Evolutionary conservation across 2,329 filamentous ascomycete species (phyloP).

Genomic region (Reticulascus tulasneorum): DNA sequence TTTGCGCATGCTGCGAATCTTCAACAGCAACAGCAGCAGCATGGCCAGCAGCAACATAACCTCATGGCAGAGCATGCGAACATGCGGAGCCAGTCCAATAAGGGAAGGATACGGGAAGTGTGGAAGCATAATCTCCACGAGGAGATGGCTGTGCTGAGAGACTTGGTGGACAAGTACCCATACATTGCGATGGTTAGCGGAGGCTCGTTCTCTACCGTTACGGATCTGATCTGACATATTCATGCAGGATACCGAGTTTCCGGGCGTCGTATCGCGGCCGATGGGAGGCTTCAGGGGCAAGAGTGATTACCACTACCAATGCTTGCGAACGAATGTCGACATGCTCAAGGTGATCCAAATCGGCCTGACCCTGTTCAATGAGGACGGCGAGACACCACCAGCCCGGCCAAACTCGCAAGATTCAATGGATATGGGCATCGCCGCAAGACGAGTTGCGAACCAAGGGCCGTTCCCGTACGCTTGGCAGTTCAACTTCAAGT

Average conservation of each 20-base stretch:
- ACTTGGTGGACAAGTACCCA: constrained; percentile 83
- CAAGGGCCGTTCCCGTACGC: constrained; percentile 70
- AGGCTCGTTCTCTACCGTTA: not conserved
- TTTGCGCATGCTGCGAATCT: constrained; percentile 70
- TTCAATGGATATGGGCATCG: constrained; percentile 31
- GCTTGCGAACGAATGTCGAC: constrained; percentile 93
- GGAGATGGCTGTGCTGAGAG: constrained; percentile 81
- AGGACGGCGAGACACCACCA: constrained; percentile 82
- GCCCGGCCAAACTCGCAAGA: constrained; percentile 54
- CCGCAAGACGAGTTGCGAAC: constrained; percentile 33
- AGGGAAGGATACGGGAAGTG: constrained; percentile 87
- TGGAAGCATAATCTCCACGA: constrained; percentile 90
- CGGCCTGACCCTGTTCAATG: constrained; percentile 87
- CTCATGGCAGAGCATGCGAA: constrained; percentile 16
- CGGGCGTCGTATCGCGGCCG: constrained; percentile 91
- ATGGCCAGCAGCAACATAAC: constrained; percentile 33
- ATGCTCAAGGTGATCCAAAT: constrained; percentile 97
- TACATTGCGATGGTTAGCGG: constrained; percentile 91
- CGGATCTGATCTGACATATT: constrained; percentile 6
- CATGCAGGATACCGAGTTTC: constrained; percentile 88
- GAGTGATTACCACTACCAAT: constrained; percentile 98
- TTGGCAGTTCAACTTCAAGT: constrained; percentile 99
- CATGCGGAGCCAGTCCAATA: constrained; percentile 59
- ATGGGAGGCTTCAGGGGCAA: constrained; percentile 94
- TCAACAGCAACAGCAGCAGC: constrained; percentile 56